These are phyloP conservation scores for Paecilomyces fulvus DNA, from an alignment of 2,329 filamentous ascomycete species.

Conservation along the genomic window DNA sequence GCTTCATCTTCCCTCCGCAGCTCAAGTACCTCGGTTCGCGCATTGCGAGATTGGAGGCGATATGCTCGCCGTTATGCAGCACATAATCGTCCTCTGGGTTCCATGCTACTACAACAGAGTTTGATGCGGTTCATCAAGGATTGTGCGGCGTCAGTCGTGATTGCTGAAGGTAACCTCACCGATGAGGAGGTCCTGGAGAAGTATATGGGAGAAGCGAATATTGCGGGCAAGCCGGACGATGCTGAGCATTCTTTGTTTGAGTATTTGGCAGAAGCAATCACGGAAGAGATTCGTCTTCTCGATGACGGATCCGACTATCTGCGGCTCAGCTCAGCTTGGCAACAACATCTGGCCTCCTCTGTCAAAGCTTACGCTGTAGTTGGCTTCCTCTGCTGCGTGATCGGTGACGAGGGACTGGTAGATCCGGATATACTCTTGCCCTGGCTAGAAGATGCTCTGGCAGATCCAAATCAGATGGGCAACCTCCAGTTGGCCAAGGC, in stretches of 20 bases:
- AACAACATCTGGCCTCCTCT: constrained; percentile 76
- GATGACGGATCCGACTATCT: constrained; percentile 88
- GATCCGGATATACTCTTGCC: constrained; percentile 69
- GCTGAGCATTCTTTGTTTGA: constrained; percentile 40
- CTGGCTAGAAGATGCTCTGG: constrained; percentile 78
- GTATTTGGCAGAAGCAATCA: constrained; percentile 61
- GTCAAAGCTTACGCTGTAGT: constrained; percentile 77
- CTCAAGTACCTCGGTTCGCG: constrained; percentile 55
- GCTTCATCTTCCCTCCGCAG: constrained; percentile 87
- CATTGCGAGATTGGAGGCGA: constrained; percentile 77
- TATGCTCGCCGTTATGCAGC: constrained; percentile 76
- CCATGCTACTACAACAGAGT: constrained; percentile 81
- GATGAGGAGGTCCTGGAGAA: constrained; percentile 63
- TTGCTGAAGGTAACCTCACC: constrained; percentile 51
- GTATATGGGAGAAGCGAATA: constrained; percentile 52
- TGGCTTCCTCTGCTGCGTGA: constrained; percentile 75
- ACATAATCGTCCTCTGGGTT: constrained; percentile 71
- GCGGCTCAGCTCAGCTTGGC: constrained; percentile 72
- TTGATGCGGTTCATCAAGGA: constrained; percentile 80
- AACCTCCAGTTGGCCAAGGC: constrained; percentile 68
- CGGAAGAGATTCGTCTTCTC: constrained; percentile 75
- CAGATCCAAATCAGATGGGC: constrained; percentile 72
- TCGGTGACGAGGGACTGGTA: constrained; percentile 72
- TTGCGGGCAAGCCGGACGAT: constrained; percentile 33
- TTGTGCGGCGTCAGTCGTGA: constrained; percentile 64